Evolutionary conservation across 129 eudicot genomes (phyloP).

Genomic region (Chrysanthemum seticuspe): DNA sequence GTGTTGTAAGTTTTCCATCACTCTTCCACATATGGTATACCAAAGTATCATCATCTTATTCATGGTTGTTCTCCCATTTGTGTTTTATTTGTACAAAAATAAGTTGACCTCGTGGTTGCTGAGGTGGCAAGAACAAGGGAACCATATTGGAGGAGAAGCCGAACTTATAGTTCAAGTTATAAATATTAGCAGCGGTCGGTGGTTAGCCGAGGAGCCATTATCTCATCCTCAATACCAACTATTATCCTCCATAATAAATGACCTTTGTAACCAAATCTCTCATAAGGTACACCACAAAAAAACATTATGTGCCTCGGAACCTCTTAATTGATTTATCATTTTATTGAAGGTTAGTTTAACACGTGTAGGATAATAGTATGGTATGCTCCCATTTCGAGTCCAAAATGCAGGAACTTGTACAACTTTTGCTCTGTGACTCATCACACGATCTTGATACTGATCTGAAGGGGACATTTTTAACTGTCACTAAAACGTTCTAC

Average conservation of each 20-base stretch:
- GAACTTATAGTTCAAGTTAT: neutral
- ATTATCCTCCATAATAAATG: neutral
- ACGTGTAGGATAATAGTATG: neutral
- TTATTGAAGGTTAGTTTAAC: neutral
- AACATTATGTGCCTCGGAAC: neutral
- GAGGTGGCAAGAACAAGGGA: neutral
- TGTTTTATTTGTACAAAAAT: neutral
- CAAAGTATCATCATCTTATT: neutral
- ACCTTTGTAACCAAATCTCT: neutral
- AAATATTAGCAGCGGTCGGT: neutral
- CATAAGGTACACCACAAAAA: neutral
- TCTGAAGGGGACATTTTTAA: neutral
- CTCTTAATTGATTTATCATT: neutral
- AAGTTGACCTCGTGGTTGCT: neutral
- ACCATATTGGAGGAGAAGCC: neutral
- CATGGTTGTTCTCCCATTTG: neutral
- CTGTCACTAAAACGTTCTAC: neutral
- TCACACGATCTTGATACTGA: neutral
- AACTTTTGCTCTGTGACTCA: neutral
- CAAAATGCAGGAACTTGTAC: conserved; percentile 2
- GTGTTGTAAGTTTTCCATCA: neutral
- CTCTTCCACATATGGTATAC: neutral
- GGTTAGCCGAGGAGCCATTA: neutral
- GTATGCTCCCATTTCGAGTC: neutral
- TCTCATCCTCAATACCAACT: neutral